Percentiles rank a stretch among this genome's conserved stretches.
Conservation (phyloP, 2,329 filamentous ascomycete species). For the Chalara sp. region DNA sequence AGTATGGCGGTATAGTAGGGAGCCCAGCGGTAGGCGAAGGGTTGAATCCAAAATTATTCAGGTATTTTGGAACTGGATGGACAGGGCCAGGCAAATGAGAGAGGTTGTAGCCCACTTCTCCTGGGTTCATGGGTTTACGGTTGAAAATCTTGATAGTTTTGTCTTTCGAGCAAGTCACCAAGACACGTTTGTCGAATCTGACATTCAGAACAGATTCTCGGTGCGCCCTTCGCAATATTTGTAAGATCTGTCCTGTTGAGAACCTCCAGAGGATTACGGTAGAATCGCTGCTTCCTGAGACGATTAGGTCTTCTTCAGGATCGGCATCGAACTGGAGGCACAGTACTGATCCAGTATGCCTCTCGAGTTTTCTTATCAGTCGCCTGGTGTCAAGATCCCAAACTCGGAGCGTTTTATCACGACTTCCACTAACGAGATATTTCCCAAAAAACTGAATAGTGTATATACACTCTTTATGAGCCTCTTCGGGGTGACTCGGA, state of each 20-base stretch:
- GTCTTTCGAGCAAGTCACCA: conserved; percentile 97
- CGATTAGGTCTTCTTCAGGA: conserved; percentile 82
- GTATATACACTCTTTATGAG: conserved; percentile 90
- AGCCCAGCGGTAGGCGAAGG: conserved; percentile 37
- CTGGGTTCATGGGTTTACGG: conserved; percentile 57
- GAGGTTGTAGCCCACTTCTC: conserved; percentile 50
- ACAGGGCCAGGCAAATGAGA: conserved; percentile 30
- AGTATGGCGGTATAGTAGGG: conserved; percentile 57
- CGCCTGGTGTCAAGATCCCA: conserved; percentile 84
- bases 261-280: conserved; percentile 90
- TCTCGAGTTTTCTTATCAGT: conserved; percentile 62
- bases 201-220: conserved; percentile 89
- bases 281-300: conserved; percentile 90
- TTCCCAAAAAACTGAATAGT: conserved; percentile 83
- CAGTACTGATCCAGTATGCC: conserved; percentile 80
- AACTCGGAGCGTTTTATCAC: conserved; percentile 79
- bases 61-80: conserved; percentile 44
- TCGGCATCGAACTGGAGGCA: conserved; percentile 93
- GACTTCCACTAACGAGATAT: conserved; percentile 86
- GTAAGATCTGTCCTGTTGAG: conserved; percentile 78
- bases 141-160: conserved; percentile 97
- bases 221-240: conserved; percentile 71
- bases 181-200: conserved; percentile 80
- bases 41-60: conserved; percentile 50
- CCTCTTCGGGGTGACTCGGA: conserved; percentile 70